phyloP scores from a whole-genome alignment of 2,329 filamentous ascomycete genomes.

The Colletotrichum viniferum region DNA sequence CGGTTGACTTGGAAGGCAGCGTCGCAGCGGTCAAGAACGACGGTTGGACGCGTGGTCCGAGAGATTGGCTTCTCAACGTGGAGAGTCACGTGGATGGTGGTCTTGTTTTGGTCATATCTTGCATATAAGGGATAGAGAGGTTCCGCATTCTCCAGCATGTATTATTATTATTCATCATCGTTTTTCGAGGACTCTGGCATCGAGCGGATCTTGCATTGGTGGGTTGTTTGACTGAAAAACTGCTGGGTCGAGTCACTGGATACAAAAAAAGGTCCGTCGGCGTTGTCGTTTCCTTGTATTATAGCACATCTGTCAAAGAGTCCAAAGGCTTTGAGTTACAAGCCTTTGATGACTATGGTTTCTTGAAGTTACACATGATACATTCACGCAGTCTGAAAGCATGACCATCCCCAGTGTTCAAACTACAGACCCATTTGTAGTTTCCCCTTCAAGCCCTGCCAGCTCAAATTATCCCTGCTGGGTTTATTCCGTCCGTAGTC shows the following conservation, averaged over 20 bases:
- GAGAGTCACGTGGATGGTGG: conserved; percentile 66
- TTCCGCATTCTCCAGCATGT: not conserved
- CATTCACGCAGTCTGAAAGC: not conserved
- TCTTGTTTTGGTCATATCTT: conserved; percentile 70
- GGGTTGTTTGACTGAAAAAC: not conserved
- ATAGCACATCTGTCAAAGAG: not conserved
- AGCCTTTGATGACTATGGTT: not conserved
- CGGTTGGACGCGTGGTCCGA: conserved; percentile 51
- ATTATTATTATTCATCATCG: not conserved
- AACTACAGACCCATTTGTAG: too few species aligned
- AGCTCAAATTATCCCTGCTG: too few species aligned
- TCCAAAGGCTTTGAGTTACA: not conserved
- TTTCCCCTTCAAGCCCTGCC: too few species aligned
- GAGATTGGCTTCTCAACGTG: conserved; percentile 68
- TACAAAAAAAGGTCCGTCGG: conserved; percentile 1
- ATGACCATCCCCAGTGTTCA: not conserved
- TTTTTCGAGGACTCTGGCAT: not conserved
- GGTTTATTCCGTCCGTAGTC: too few species aligned
- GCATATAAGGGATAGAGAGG: conserved; percentile 61
- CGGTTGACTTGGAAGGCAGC: conserved; percentile 33
- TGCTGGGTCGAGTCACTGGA: not conserved
- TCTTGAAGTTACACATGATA: not conserved
- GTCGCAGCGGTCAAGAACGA: conserved; percentile 32
- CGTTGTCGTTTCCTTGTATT: not conserved
- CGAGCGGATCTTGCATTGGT: conserved; percentile 12